phyloP scores from a whole-genome alignment of 345 rosid genomes.

The Odontarrhena argentea region DNA sequence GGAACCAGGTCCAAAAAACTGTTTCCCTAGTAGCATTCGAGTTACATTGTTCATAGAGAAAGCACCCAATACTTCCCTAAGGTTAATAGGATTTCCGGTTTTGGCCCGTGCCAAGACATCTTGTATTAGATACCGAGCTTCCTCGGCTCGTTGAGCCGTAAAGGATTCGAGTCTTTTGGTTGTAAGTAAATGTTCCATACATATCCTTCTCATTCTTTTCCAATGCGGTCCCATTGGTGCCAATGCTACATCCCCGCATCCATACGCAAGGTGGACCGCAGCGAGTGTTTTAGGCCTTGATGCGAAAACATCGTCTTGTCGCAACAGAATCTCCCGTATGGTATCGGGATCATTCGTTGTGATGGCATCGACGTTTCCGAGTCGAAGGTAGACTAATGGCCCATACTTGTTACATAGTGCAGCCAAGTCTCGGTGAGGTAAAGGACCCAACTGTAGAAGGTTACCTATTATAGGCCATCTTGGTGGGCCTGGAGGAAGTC shows the following conservation, averaged over 20 bases:
- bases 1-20: slow-evolving; percentile 69
- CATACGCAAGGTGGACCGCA: slow-evolving; percentile 73
- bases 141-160: slow-evolving; percentile 28
- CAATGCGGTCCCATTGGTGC: slow-evolving; percentile 69
- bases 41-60: slow-evolving; percentile 96
- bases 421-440: slow-evolving; percentile 81
- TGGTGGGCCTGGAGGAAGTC: slow-evolving; percentile 84
- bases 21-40: slow-evolving; percentile 80
- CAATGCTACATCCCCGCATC: slow-evolving; percentile 77
- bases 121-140: slow-evolving; percentile 39
- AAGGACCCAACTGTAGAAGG: slow-evolving; percentile 72
- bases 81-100: slow-evolving; percentile 50
- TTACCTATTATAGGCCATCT: slow-evolving; percentile 82
- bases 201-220: slow-evolving; percentile 48
- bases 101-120: slow-evolving; percentile 45
- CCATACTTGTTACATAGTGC: slow-evolving; percentile 66
- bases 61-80: slow-evolving; percentile 77
- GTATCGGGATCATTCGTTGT: slow-evolving; percentile 78
- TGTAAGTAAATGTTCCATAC: slow-evolving; percentile 47
- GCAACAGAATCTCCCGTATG: slow-evolving; percentile 67
- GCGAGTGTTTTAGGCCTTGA: slow-evolving; percentile 85
- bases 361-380: slow-evolving; percentile 69
- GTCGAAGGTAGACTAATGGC: slow-evolving; percentile 76
- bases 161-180: slow-evolving; percentile 43
- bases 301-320: slow-evolving; percentile 79